Base-by-base conservation (phyloP, 2,329 filamentous ascomycete species). In the Fusarium sp. region DNA sequence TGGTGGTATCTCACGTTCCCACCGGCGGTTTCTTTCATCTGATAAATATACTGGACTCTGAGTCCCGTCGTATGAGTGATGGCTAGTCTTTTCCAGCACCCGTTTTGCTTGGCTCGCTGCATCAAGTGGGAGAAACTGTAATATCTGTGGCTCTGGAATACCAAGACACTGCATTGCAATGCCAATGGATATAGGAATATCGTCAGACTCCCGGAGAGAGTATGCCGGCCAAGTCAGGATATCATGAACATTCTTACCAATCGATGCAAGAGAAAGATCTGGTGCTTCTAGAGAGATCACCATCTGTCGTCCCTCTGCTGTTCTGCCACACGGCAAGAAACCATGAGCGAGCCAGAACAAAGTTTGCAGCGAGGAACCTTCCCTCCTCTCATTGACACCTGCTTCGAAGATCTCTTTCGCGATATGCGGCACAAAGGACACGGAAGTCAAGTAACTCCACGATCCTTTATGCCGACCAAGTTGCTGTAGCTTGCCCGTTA, bases 1-100 rank as follows among this genome's bases (percentile, higher is more conserved):
- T 10, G 5, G 2, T 15, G 24, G 20, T 10, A 2, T 0, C 14
- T 39, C 24, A 5, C 4, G 24, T 10, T n/a, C 20, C 32, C 34
- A 22, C 13, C 1, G 13, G 15, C 4, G 20, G 5, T 7, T 1
- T 3, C 9, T 7, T 3, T 8, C 20, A 28, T 28, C 3, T 9
- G 0, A n/a, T n/a, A n/a, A n/a, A 26, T 26, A 26, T 26, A 26
- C 24, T 26, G 24, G 24, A 26, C 24, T 2, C 2, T 3, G 18
- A 38, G 14, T 13, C 1, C 0, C 20, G 1, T 20, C 18, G 10
- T 17, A 12, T 13, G 10, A 10, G 1, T 28, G 2, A n/a, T 18
- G 9, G 0, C 2, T 14, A 0, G 14, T n/a, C 5, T 54, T 22
- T 54, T 54, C 34, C 3, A 54, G 0, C 2, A 28, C 1, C 0